These are phyloP conservation scores for Saccharomycopsis fodiens DNA, from an alignment of 805 yeast genomes.

Conservation along the genomic window DNA sequence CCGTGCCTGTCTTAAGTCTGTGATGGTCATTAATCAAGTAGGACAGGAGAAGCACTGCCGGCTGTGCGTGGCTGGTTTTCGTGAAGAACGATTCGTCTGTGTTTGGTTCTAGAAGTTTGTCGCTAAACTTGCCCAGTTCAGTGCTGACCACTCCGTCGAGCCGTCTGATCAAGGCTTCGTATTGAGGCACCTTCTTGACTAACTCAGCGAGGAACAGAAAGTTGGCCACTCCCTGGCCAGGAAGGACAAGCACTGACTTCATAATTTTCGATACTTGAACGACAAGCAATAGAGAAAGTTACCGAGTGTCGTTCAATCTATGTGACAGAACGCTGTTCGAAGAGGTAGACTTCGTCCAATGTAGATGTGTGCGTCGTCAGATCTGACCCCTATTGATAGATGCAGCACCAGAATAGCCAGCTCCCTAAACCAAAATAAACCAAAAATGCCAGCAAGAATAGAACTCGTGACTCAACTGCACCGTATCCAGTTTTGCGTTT, in stretches of 20 bases:
- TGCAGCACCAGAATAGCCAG: too few relatives aligned
- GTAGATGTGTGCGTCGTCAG: too few relatives aligned
- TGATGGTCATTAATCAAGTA: slow-evolving; percentile 10
- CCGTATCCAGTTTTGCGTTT: too few relatives aligned
- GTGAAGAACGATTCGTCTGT: slow-evolving; percentile 5
- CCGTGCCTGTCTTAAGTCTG: background rate
- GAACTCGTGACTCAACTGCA: too few relatives aligned
- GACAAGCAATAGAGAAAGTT: too few relatives aligned
- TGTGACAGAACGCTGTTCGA: too few relatives aligned
- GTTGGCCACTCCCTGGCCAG: slow-evolving; percentile 20
- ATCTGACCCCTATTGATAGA: too few relatives aligned
- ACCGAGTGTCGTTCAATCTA: too few relatives aligned
- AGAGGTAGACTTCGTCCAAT: too few relatives aligned
- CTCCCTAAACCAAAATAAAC: too few relatives aligned
- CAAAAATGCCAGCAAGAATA: too few relatives aligned
- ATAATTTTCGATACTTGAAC: too few relatives aligned
- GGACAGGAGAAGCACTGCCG: slow-evolving; percentile 14
- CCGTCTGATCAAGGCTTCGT: background rate
- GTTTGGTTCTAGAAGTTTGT: background rate
- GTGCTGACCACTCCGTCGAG: slow-evolving; percentile 5
- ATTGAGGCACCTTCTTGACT: slow-evolving; percentile 3
- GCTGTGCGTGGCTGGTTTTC: slow-evolving; percentile 16
- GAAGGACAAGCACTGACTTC: slow-evolving; percentile 15
- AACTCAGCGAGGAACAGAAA: slow-evolving; percentile 12
- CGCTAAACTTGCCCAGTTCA: slow-evolving; percentile 6